Base-by-base conservation (phyloP, 352 stramenopile genomes). In the Hyaloperonospora arabidopsidis region DNA sequence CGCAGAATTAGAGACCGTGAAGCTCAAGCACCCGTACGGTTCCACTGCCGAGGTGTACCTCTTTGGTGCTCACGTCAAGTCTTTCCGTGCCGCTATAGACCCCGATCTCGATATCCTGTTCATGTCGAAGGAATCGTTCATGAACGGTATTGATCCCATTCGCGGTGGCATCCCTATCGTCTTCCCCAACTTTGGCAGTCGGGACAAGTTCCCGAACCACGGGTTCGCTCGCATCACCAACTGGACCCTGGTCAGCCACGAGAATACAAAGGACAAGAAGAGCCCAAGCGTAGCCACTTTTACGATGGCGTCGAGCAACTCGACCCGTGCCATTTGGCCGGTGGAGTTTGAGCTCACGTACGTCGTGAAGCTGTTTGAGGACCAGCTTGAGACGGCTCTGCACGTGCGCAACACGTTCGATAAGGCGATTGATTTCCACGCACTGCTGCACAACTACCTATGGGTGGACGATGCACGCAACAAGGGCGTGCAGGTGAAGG, bases 361-460 rank as follows among this genome's bases (percentile, higher is more conserved):
- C 59, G 61, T 69, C 21, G 71, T 97, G 11, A 75, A 74, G 32
- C 68, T 97, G 48, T 62, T 72, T 44, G 62, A 49, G 0, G 63
- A 77, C 28, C 52, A 66, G 18, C 70, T 97, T 12, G 65, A 70
- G n/a, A 96, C 80, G 15, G 79, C 64, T 13, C 54, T 97, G 32
- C 65, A 69, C 41, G 76, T 97, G 17, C 72, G 81, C 49, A 98
- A 98, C 80, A 93, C 66, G 28, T 84, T 76, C 45, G 59, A 59
- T 4, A 45, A 45, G 12, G 68, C 81, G 60, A 97, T 97, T 59
- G 56, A 81, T 47, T 98, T 97, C 67, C 90, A 98, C 61, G 81
- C 88, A 39, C 69, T 98, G 15, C 71, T 97, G 36, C 94, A 98
- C 72, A 97, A 92, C 23, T 98, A 98, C 67, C 87, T 96, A 46